phyloP scores from a whole-genome alignment of 2,329 filamentous ascomycete species.

The Hymenoscyphus infarciens region DNA sequence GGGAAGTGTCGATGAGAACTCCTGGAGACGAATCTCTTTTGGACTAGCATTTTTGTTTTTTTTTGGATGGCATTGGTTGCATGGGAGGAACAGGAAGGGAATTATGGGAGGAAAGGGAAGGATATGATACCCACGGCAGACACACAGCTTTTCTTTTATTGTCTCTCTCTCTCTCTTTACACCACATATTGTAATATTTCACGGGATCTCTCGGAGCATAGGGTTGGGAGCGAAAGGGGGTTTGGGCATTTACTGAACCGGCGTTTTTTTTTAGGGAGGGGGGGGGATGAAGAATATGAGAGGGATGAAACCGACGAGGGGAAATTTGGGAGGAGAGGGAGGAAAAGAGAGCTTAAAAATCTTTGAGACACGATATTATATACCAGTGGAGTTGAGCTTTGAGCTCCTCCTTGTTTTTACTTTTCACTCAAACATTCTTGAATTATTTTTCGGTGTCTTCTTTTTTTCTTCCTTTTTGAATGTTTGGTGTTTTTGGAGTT shows the following conservation, averaged over 20 bases:
- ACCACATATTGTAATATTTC: not conserved
- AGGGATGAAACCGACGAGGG: not conserved
- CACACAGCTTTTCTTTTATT: not conserved
- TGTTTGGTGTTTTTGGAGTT: not conserved
- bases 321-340: not conserved
- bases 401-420: constrained; percentile 5
- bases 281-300: not conserved
- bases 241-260: not conserved
- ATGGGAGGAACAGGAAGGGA: not conserved
- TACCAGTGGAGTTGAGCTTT: constrained; percentile 8
- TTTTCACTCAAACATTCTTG: not conserved
- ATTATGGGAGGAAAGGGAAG: not conserved
- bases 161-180: constrained; percentile 2
- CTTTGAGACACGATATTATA: not conserved
- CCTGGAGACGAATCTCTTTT: constrained; percentile 18
- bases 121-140: constrained; percentile 11
- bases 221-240: not conserved
- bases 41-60: not conserved
- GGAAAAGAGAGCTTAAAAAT: not conserved
- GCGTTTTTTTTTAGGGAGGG: too few species aligned
- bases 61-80: not conserved
- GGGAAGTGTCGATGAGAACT: constrained; percentile 18
- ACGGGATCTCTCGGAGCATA: not conserved
- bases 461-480: too few species aligned
- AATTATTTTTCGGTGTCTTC: not conserved